phyloP scores from a whole-genome alignment of 139 green algal species.

The Picochlorum sp. region DNA sequence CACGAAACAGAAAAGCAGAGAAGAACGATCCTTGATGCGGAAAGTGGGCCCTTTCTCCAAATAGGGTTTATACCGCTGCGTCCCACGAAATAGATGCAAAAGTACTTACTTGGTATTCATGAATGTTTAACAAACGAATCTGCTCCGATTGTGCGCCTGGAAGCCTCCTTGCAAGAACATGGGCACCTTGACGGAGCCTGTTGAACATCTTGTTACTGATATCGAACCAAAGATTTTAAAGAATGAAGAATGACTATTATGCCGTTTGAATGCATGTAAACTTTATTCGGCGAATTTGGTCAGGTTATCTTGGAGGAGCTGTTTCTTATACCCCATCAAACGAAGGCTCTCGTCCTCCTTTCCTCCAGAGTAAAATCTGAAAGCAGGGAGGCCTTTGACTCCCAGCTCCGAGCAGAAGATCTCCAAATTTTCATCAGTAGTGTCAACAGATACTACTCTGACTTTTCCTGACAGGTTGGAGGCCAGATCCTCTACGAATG shows the following conservation, averaged over 20 bases:
- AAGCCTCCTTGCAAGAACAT: constrained; percentile 1
- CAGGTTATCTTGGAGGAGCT: background rate
- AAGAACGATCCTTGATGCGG: background rate
- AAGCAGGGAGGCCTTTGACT: constrained; percentile 59
- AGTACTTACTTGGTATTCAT: constrained; percentile 85
- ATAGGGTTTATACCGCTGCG: no score
- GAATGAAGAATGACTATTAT: no score
- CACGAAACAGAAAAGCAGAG: background rate
- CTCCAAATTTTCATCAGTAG: constrained; percentile 52
- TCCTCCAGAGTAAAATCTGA: constrained; percentile 68
- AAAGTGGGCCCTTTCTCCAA: no score
- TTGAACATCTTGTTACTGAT: constrained; percentile 2
- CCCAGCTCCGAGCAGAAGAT: constrained; percentile 42
- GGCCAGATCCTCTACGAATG: constrained; percentile 58
- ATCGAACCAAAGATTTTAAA: no score
- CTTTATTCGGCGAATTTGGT: background rate
- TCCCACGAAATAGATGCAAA: background rate
- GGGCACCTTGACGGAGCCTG: background rate
- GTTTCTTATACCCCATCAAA: constrained; percentile 72
- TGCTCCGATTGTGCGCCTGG: constrained; percentile 25
- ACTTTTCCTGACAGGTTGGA: constrained; percentile 48
- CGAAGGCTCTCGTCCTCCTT: constrained; percentile 39
- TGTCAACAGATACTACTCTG: constrained; percentile 68
- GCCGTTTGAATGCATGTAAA: background rate
- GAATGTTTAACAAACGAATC: constrained; percentile 79